Evolutionary conservation across 2,329 filamentous ascomycete genomes (phyloP).

Genomic region (Diaporthe sp.): DNA sequence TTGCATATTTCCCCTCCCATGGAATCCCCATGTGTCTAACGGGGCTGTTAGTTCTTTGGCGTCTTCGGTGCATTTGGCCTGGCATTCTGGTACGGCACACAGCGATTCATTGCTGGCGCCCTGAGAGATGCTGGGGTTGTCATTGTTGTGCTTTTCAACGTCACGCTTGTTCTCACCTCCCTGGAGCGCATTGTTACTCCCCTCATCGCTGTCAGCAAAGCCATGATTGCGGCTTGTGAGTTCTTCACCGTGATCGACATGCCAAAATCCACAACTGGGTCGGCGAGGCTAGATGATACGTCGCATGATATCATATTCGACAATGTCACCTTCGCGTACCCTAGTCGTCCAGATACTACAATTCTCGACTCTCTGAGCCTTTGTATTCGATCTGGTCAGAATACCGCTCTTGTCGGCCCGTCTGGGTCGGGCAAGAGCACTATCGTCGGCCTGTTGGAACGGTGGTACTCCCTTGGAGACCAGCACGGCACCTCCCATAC

Average conservation of each 20-base stretch:
- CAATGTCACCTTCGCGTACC: conserved; percentile 76
- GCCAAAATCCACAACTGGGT: conserved; percentile 48
- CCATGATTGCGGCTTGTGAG: conserved; percentile 64
- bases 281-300: conserved; percentile 49
- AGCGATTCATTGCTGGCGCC: conserved; percentile 57
- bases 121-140: conserved; percentile 63
- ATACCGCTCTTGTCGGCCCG: conserved; percentile 82
- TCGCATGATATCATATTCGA: conserved; percentile 67
- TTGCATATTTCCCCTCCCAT: not conserved
- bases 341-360: conserved; percentile 54
- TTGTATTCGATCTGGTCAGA: conserved; percentile 72
- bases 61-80: conserved; percentile 58
- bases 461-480: conserved; percentile 66
- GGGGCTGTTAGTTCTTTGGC: not conserved
- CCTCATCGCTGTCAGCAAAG: conserved; percentile 64
- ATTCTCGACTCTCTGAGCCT: conserved; percentile 63
- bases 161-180: conserved; percentile 68
- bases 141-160: conserved; percentile 65
- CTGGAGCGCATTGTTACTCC: conserved; percentile 67
- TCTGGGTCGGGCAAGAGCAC: conserved; percentile 89
- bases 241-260: conserved; percentile 64
- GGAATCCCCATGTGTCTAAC: not conserved
- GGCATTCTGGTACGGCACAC: conserved; percentile 71
- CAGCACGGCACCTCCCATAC: not conserved
- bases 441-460: conserved; percentile 74